Evolutionary conservation across 306 rosid species (phyloP), one percentile per base, ranked within the genome.

Genomic region (Vicia faba): DNA sequence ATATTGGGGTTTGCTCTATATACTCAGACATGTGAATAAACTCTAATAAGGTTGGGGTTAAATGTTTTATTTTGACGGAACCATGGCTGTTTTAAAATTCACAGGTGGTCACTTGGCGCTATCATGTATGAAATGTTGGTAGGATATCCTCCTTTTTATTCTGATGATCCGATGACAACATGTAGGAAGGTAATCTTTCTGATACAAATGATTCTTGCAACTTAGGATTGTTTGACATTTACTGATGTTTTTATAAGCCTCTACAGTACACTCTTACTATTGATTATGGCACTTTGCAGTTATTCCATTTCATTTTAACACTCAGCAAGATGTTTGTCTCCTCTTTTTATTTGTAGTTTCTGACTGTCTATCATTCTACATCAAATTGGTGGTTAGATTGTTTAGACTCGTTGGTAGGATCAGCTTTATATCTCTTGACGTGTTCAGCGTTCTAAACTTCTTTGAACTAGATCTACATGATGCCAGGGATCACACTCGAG

Each of bases 71-170:
- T 76, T 69, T 62, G 71, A 72, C 20, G 28, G 31, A 48, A 54
- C 50, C 15, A 44, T 75, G 69, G 68, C 38, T 69, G 54, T 75
- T 71, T 29, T 60, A 10, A 48, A 69, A 77, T 48, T 66, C 44
- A 26, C 83, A 90, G 99, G 99, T 95, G 99, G 99, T 95, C 99
- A 46, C 97, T 95, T 70, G 99, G 99, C 71, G 99, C 99, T 72
- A 95, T 95, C 62, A 95, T 90, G 99, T 95, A 80, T 77, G 99
- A 95, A 86, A 95, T 95, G 99, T 78, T 95, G 26, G 97, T 95
- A 49, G 99, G 99, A 11, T 95, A 85, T 66, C 99, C 99, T 2
- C 99, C 99, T 29, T 95, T 95, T 79, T 95, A 90, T 86, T 95
- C 99, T 28, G 99, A 95, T 78, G 99, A 95, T 79, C 96, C 99